These are phyloP conservation scores for Clavispora asparagi DNA, from an alignment of 805 yeast species.

Conservation along the genomic window DNA sequence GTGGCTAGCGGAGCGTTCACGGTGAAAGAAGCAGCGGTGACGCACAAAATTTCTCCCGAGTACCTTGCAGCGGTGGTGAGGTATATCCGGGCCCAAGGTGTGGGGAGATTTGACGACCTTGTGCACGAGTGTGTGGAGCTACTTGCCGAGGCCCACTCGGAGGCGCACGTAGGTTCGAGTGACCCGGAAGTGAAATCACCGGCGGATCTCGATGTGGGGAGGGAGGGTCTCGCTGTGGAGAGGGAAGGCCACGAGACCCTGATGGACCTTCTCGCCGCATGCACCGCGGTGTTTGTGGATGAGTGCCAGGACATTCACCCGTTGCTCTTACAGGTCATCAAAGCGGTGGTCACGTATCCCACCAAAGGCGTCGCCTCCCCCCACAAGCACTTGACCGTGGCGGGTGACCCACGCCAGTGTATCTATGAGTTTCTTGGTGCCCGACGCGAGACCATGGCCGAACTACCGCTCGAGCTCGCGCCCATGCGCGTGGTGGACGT, in stretches of 20 bases:
- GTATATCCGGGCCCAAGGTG: constrained; percentile 28
- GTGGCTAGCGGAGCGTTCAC: constrained; percentile 20
- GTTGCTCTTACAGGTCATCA: constrained; percentile 41
- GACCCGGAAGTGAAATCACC: too few species aligned
- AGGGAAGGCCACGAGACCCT: too few species aligned
- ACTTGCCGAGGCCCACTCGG: constrained; percentile 5
- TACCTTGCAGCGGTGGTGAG: constrained; percentile 23
- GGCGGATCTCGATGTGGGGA: too few species aligned
- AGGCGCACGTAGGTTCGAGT: too few species aligned
- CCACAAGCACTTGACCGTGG: constrained; percentile 52
- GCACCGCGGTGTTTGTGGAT: constrained; percentile 50
- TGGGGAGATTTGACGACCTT: constrained; percentile 32
- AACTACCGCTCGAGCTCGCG: constrained; percentile 19
- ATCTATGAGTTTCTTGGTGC: constrained; percentile 65
- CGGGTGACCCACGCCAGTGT: constrained; percentile 71
- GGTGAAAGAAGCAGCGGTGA: constrained; percentile 19
- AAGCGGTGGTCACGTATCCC: constrained; percentile 32
- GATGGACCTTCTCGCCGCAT: constrained; percentile 18
- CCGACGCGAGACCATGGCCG: constrained; percentile 28
- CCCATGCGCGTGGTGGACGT: constrained; percentile 20
- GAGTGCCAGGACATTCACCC: constrained; percentile 71
- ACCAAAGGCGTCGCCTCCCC: constrained; percentile 8
- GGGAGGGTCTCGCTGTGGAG: too few species aligned
- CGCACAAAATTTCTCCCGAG: constrained; percentile 20
- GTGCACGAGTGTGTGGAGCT: constrained; percentile 26